Base-by-base conservation (phyloP, 305 asterid genomes). In the Rubia balearica region DNA sequence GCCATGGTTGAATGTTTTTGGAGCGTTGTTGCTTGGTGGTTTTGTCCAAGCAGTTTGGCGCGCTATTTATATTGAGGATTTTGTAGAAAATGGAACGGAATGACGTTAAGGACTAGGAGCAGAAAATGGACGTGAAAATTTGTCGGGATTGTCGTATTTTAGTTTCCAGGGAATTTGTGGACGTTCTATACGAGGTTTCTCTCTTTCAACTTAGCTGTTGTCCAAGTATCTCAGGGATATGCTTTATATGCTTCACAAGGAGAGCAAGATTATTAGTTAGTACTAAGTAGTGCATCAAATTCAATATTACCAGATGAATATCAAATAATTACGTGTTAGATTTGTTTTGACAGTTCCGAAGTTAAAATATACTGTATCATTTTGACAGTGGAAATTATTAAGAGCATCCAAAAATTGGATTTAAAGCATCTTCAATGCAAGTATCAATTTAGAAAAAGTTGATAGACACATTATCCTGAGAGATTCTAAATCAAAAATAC, bases 1-100 rank as follows among this genome's bases (percentile, higher is more conserved):
- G 85, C 51, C 91, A 86, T 86, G 53, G 59, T 22, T 21, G 8
- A 57, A 12, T 45, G 49, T 45, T 45, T 45, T 53, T 13, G 30
- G 16, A 4, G 33, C 12, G 21, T 33, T 10, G 8, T 2, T 55
- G n/a, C 13, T 67, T 41, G 49, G 48, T 40, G 63, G 33, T 49
- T 71, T 24, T 70, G 51, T 48, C 71, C 36, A 33, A 51, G 36
- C 33, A 70, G 7, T 30, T 40, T 30, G 17, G 48, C 11, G 43
- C 24, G 0, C 10, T 62, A 40, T 62, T 53, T 41, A 61, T 61
- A 49, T 14, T 24, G 40, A 8, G 21, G 67, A 27, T 9, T 61
- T 13, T 51, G 59, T 0, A 51, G 59, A 51, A 17, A 7, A 17
- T 51, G 59, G 22, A 30, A 67, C 14, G 7, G 4, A 38, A 70